phyloP scores from a whole-genome alignment of 768 basidiomycete genomes.

The Mycena alexandri region DNA sequence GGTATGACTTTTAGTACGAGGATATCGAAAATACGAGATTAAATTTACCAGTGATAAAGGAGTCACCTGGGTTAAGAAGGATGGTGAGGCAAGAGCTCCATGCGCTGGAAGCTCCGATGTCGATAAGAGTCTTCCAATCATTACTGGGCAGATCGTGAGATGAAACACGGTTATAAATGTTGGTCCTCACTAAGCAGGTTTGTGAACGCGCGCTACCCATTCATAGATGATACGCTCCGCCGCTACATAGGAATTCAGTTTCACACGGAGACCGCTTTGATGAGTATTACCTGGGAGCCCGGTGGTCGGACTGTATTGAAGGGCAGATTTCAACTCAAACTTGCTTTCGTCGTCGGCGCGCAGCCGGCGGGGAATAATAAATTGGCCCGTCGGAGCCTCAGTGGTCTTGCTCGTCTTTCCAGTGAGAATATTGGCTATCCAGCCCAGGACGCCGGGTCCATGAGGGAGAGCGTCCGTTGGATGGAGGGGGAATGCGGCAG shows the following conservation, averaged over 20 bases:
- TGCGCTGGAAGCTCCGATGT: slow-evolving; percentile 67
- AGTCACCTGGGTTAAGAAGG: slow-evolving; percentile 19
- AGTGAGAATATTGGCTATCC: slow-evolving; percentile 35
- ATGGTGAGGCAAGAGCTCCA: slow-evolving; percentile 38
- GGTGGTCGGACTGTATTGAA: slow-evolving; percentile 65
- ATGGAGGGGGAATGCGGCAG: slow-evolving; percentile 24
- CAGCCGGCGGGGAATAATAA: slow-evolving; percentile 34
- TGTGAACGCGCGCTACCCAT: slow-evolving; percentile 54
- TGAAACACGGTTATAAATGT: background rate
- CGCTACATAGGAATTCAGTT: background rate
- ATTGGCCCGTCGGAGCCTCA: slow-evolving; percentile 30
- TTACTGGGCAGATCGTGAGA: slow-evolving; percentile 33
- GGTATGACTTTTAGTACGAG: slow-evolving; percentile 46
- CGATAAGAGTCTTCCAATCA: slow-evolving; percentile 60
- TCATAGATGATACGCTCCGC: slow-evolving; percentile 61
- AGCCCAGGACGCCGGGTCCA: slow-evolving; percentile 32
- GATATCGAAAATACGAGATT: slow-evolving; percentile 50
- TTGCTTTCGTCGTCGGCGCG: slow-evolving; percentile 45
- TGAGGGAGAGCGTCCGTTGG: slow-evolving; percentile 34
- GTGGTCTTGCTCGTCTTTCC: slow-evolving; percentile 35
- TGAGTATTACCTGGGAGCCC: slow-evolving; percentile 53
- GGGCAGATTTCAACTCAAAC: slow-evolving; percentile 62
- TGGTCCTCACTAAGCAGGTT: slow-evolving; percentile 53
- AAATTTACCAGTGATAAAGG: slow-evolving; percentile 30
- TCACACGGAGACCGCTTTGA: background rate